Base-by-base conservation (phyloP, 1,139 yeast species). In the Blastobotrys ciferrii region DNA sequence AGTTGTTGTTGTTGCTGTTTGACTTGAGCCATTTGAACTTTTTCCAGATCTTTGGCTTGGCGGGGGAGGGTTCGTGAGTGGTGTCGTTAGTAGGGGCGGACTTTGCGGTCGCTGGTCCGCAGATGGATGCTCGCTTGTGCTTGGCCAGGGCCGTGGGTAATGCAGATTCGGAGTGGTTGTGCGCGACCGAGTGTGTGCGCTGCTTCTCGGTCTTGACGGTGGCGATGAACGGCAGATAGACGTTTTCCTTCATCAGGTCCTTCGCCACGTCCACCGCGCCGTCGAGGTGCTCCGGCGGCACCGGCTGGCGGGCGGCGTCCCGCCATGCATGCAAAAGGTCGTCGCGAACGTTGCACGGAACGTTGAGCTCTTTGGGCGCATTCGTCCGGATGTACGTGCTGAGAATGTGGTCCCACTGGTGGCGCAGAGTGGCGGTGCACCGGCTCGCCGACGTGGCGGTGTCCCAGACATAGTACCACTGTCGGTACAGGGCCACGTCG, bases 171-270 rank as follows among this genome's bases (percentile, higher is more conserved):
- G 38, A 33, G 15, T 33, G 38, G 7, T 11, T n/a, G 15, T 33
- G 38, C 28, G n/a, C n/a, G 14, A 33, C 17, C 20, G 38, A 33
- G 15, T 33, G 15, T 6, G 38, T 33, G 20, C 38, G 38, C 38
- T 15, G 38, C 20, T 33, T 33, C 7, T 13, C 38, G 4, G 44
- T 31, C 25, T 37, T 44, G 28, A 43, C 46, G 20, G 38, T 28
- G 2, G 48, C 40, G 20, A 60, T 46, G 51, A 62, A 62, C 28
- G 52, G 54, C 31, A 56, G 43, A 44, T 60, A 63, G 13, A 58
- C 65, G 42, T 63, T 63, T 36, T 65, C 70, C 51, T 60, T 58
- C 61, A 66, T 60, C 46, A 66, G 53, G 19, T 66, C 68, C 49
- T 60, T 60, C 32, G 59, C 66, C 45, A 53, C 53, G 6, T 48